Conservation (phyloP, 345 rosid genomes). For the Gossypioides kirkii region DNA sequence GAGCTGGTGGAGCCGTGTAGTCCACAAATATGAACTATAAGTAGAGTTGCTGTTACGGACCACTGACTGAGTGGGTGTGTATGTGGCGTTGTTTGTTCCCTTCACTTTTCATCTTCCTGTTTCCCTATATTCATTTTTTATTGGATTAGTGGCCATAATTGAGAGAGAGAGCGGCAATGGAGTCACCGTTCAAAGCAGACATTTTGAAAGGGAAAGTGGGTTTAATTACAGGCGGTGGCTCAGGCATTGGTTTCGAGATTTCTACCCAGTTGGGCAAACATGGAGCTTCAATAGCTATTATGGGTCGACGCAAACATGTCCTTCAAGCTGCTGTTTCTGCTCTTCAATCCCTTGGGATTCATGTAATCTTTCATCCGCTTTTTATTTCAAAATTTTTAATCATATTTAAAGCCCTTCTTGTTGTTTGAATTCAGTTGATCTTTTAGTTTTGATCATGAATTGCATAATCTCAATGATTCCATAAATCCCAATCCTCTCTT, state of each 20-base stretch:
- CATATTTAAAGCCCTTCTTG: not conserved
- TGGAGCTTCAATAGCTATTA: not conserved
- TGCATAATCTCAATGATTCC: no score
- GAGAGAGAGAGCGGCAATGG: constrained; percentile 24
- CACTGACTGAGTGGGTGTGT: not conserved
- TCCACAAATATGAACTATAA: not conserved
- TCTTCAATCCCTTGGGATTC: not conserved
- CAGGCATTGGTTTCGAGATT: constrained; percentile 73
- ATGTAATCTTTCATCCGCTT: not conserved
- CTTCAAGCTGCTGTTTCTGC: not conserved
- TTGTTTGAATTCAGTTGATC: not conserved
- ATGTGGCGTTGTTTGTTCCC: not conserved
- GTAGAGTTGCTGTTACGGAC: not conserved
- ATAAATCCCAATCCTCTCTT: no score
- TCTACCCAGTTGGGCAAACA: not conserved
- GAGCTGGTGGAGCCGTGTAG: not conserved
- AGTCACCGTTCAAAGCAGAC: constrained; percentile 60
- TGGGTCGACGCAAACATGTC: not conserved
- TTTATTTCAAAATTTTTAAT: not conserved
- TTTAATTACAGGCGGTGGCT: constrained; percentile 80
- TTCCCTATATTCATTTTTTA: not conserved
- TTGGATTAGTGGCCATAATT: no score
- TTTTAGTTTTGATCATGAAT: no score
- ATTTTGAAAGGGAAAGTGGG: constrained; percentile 52
- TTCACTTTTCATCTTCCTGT: not conserved